A percentile compares a stretch with the other conserved stretches of the same genome.
These are phyloP conservation scores for Tuber brumale DNA, from an alignment of 495 filamentous ascomycete species.

Conservation along the genomic window DNA sequence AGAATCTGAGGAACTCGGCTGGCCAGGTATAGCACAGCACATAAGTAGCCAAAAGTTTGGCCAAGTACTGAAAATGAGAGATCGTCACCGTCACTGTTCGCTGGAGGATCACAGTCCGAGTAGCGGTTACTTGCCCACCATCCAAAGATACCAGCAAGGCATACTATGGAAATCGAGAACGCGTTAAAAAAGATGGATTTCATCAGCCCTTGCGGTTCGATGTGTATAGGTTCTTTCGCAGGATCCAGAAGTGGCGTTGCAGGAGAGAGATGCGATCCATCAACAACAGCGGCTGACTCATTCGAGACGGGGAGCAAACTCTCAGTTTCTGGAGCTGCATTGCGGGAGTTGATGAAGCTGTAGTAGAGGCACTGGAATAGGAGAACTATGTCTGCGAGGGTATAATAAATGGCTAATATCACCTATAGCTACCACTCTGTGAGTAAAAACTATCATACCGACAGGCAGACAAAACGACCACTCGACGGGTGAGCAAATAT, in stretches of 20 bases:
- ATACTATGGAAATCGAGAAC: slow-evolving; percentile 67
- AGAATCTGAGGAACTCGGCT: slow-evolving; percentile 81
- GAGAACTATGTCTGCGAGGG: slow-evolving; percentile 82
- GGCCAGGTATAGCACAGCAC: slow-evolving; percentile 79
- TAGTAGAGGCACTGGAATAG: slow-evolving; percentile 91
- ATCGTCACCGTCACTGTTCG: slow-evolving; percentile 30
- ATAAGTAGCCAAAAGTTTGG: slow-evolving; percentile 79
- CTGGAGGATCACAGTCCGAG: slow-evolving; percentile 19
- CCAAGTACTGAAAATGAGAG: slow-evolving; percentile 66
- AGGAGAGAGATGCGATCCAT: slow-evolving; percentile 62
- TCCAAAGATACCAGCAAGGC: slow-evolving; percentile 70
- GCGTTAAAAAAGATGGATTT: slow-evolving; percentile 63
- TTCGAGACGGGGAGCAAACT: not conserved
- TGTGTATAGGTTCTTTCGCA: slow-evolving; percentile 24
- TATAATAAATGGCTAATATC: slow-evolving; percentile 92
- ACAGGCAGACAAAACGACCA: too few relatives aligned
- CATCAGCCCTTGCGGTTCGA: slow-evolving; percentile 44
- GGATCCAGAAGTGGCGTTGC: slow-evolving; percentile 60
- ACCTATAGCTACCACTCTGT: slow-evolving; percentile 44
- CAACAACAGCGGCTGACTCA: not conserved
- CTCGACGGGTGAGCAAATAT: not conserved
- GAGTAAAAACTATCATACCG: not conserved
- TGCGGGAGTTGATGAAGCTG: slow-evolving; percentile 58
- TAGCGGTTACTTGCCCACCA: slow-evolving; percentile 63
- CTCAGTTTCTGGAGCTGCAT: slow-evolving; percentile 15